Base-by-base conservation (phyloP, 768 basidiomycete genomes). In the Boletus rubescentipes region DNA sequence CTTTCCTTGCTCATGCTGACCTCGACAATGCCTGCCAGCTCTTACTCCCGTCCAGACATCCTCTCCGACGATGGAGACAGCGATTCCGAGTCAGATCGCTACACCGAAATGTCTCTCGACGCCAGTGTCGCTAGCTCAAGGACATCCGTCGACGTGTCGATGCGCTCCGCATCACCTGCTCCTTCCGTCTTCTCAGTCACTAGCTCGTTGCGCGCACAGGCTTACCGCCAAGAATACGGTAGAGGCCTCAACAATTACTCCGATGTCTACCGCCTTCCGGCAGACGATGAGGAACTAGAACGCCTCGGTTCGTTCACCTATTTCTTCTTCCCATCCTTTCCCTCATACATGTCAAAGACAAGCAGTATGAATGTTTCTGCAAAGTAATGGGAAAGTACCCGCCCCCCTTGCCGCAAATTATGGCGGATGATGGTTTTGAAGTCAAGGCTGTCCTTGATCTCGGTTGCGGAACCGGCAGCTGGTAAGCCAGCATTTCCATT, bases 401-500 rank as follows among this genome's bases (percentile, higher is more conserved):
- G 0, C 79, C 81, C 9, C 76, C 78, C 5, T 68, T 91, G 60
- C 62, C 69, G 16, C 74, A 83, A 42, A 70, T 89, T 48, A 78
- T 92, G 77, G 78, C 73, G 21, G 80, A 86, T 35, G 79, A 85
- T 60, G 72, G 71, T 15, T 82, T 81, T 16, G 79, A 84, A 60
- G 74, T 69, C 23, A 91, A 89, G 67, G 73, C 82, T 6, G 75
- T 79, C 46, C 74, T 92, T 15, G 90, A 92, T 69, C 77, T 92
- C 21, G 90, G 90, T 8, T 90, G 89, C 63, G 90, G 90, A 15
- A 87, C 84, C 58, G 90, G 89, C 43, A 81, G 77, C 58, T 92
- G 90, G 90, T 89, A 59, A 54, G 77, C 41, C 40, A 46, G 14
- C 41, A 44, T 49, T 18, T 38, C 46, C 41, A 44, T 49, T 18